Evolutionary conservation across 169 alveolate genomes (phyloP).

Genomic region (Ophryocystis elektroscirrha): DNA sequence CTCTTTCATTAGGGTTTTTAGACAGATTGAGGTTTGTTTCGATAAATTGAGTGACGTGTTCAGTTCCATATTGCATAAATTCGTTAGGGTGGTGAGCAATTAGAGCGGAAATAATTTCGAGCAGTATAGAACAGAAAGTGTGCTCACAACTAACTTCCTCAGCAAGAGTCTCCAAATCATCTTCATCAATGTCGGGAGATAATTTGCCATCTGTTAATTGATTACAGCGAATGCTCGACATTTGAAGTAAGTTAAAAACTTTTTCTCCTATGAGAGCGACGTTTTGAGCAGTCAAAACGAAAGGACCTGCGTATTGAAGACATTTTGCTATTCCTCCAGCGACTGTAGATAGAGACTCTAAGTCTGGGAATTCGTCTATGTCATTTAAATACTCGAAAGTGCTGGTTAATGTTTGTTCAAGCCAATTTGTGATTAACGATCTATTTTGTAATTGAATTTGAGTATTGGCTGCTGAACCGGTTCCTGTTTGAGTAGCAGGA

Average conservation of each 20-base stretch:
- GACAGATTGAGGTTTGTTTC: conserved; percentile 19
- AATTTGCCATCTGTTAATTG: conserved; percentile 4
- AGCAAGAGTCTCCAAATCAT: conserved; percentile 31
- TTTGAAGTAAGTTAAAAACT: conserved; percentile 2
- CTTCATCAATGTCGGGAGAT: conserved; percentile 33
- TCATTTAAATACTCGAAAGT: too few species aligned
- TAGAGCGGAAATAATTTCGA: conserved; percentile 40
- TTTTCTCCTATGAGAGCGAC: neutral
- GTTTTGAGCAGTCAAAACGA: too few species aligned
- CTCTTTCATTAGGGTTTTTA: conserved; percentile 32
- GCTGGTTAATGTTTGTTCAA: too few species aligned
- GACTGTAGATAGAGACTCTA: too few species aligned
- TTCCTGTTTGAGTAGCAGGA: neutral
- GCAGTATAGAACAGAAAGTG: conserved; percentile 33
- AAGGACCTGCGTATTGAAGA: too few species aligned
- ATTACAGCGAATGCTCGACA: conserved; percentile 2
- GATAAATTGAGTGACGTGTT: conserved; percentile 27
- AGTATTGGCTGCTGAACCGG: neutral
- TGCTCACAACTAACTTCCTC: conserved; percentile 45
- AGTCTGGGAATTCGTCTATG: too few species aligned
- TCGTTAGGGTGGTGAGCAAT: conserved; percentile 44
- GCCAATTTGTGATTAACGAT: too few species aligned
- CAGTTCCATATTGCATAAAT: conserved; percentile 36
- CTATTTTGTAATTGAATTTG: neutral
- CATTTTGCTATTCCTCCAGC: too few species aligned